Evolutionary conservation across 1,139 yeast genomes (phyloP), one percentile per base, ranked within the genome.

Genomic region (Yamadazyma taylorii): DNA sequence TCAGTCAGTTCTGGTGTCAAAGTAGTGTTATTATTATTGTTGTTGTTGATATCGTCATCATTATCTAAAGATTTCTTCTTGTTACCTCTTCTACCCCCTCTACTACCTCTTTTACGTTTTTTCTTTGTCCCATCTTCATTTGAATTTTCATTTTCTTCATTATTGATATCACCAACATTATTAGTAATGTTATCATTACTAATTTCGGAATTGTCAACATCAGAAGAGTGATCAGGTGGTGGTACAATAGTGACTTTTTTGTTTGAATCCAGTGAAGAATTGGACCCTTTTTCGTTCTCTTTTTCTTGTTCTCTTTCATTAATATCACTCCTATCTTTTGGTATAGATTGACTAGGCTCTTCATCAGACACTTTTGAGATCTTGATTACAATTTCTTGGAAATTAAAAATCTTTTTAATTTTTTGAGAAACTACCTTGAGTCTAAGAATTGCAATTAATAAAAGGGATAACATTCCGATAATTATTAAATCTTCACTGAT

Each of bases 41-140:
- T 14, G 10, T 16, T 14, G 14, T 8, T 14, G 10, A 16, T 8
- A 5, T 25, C 30, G 5, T 35, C 43, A 22, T 17, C 11, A 19
- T 46, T 39, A 42, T 27, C 30, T 21, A 17, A 5, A 10, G 8
- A 3, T 13, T 55, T 50, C 55, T 73, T 76, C 47, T 78, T 62
- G 2, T 68, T 70, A 10, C 71, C 67, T 35, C 76, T 48, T 41
- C 61, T 80, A 0, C 96, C 96, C 6, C 96, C 97, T 42, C 97
- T 71, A 11, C 84, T 72, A 4, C 97, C 97, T 52, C 97, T 75
- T 55, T 86, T 89, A 17, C 97, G 70, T 53, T 76, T 82, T 59
- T 62, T 66, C 42, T 65, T 39, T 32, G 9, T 45, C 41, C 21
- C 45, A 17, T 28, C 22, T 16, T 28, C 22, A 11, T 28, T 17